Conservation (phyloP, 768 basidiomycete genomes). For the Boletus rex-veris region DNA sequence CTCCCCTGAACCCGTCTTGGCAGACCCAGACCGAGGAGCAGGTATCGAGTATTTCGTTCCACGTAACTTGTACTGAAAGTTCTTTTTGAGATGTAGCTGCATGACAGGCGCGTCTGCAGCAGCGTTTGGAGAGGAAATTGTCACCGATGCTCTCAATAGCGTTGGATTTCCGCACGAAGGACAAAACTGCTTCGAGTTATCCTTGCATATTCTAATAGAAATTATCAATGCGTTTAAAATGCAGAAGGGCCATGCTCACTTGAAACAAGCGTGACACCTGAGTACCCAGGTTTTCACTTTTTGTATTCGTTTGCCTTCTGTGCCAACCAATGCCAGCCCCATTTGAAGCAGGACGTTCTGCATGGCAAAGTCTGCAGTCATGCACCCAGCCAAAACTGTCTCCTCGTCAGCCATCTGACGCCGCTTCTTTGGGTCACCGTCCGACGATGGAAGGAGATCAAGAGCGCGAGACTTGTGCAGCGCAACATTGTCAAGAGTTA, state of each 20-base stretch:
- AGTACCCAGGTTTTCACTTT: conserved; percentile 95
- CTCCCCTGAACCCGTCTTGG: conserved; percentile 78
- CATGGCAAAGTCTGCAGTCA: conserved; percentile 99
- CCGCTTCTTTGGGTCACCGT: conserved; percentile 24
- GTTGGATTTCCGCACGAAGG: conserved; percentile 95
- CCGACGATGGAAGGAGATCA: conserved; percentile 68
- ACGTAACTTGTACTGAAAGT: conserved; percentile 90
- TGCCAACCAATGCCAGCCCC: conserved; percentile 83
- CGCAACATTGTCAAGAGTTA: conserved; percentile 84
- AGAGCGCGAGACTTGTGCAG: conserved; percentile 86
- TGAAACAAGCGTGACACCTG: conserved; percentile 98
- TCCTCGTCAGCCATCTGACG: conserved; percentile 39
- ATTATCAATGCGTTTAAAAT: not conserved
- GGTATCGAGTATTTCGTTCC: conserved; percentile 94
- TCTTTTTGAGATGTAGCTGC: conserved; percentile 90
- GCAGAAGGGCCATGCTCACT: conserved; percentile 54
- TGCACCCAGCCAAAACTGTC: conserved; percentile 71
- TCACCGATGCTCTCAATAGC: conserved; percentile 86
- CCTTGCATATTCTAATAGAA: conserved; percentile 82
- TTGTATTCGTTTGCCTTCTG: conserved; percentile 87
- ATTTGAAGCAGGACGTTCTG: conserved; percentile 96
- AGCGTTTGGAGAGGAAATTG: conserved; percentile 65
- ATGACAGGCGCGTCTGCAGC: conserved; percentile 60
- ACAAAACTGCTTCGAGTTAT: conserved; percentile 92
- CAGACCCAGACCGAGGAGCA: conserved; percentile 80